Evolutionary conservation across 345 rosid species (phyloP).

Genomic region (Citrus trifoliata): DNA sequence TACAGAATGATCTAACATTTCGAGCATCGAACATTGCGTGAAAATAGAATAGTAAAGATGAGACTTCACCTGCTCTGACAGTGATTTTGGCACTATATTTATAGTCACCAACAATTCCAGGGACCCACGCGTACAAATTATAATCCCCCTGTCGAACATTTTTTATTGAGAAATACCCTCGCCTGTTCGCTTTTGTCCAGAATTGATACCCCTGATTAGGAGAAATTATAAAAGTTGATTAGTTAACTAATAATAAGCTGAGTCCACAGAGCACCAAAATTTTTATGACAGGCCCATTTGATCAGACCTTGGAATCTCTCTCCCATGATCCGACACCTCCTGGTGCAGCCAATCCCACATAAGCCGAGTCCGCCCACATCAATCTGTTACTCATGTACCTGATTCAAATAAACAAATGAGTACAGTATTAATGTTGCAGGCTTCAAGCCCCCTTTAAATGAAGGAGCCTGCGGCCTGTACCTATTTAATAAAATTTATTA

Average conservation of each 20-base stretch:
- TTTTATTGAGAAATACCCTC: constrained; percentile 52
- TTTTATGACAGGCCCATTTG: background rate
- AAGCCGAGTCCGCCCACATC: constrained; percentile 41
- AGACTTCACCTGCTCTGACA: constrained; percentile 45
- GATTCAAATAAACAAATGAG: background rate
- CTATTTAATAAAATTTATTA: too few species aligned
- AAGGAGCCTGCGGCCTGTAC: too few species aligned
- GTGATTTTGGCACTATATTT: constrained; percentile 32
- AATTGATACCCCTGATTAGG: constrained; percentile 78
- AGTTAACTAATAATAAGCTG: background rate
- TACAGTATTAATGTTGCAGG: too few species aligned
- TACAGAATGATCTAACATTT: background rate
- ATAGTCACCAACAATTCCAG: constrained; percentile 71
- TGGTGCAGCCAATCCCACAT: constrained; percentile 70
- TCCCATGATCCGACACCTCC: constrained; percentile 89
- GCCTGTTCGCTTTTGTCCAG: constrained; percentile 56
- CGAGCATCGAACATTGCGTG: background rate
- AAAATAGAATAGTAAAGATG: too few species aligned
- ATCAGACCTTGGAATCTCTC: constrained; percentile 60
- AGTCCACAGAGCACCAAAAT: background rate
- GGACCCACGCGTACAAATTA: constrained; percentile 67
- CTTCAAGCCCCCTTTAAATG: too few species aligned
- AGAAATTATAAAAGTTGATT: background rate
- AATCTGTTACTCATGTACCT: constrained; percentile 30
- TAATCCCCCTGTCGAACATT: constrained; percentile 63